Base-by-base conservation (phyloP, 345 rosid genomes). In the Erysimum cheiranthoides region DNA sequence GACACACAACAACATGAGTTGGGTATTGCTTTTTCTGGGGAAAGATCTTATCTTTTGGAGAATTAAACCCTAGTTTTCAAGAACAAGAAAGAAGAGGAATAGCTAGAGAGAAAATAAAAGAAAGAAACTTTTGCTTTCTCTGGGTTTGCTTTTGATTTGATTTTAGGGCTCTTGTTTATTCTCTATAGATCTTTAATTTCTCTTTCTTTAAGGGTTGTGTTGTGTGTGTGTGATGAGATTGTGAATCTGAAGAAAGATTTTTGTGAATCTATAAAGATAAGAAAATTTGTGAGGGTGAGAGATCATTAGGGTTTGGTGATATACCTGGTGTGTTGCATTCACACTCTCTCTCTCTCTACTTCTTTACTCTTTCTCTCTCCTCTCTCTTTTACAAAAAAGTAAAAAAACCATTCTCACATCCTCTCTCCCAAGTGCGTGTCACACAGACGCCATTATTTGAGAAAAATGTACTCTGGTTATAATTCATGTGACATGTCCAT, bases 261-360 rank as follows among this genome's bases (percentile, higher is more conserved):
- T 17, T 54, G 65, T 56, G 57, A 46, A 77, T 77, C 77, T 66
- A 32, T 32, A 57, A 78, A 83, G 73, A 72, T 75, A 80, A 73
- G 81, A 81, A 50, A 71, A 66, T 61, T 60, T 72, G 81, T 72
- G 74, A 59, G 73, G 81, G 51, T 58, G 78, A 71, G 70, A 66
- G 75, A 69, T 34, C 17, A 62, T 75, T 79, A 79, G 79, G 90
- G 89, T 86, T 82, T 79, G 88, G 80, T 72, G 82, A 74, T 54
- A 77, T 84, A 80, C 79, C 86, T 70, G 46, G 63, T 84, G 84
- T 61, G 80, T 72, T 62, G 16, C 79, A 75, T 61, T 68, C 68
- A 60, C 53, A 36, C 10, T n/a, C 2, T n/a, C 57, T 36, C 68
- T 77, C 50, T 76, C 75, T 70, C 36, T 27, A 52, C 46, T 31